Percentiles rank a stretch among this genome's conserved stretches.
These are phyloP conservation scores for Tetracentron sinense DNA, from an alignment of 164 flowering plant genomes.

Conservation along the genomic window DNA sequence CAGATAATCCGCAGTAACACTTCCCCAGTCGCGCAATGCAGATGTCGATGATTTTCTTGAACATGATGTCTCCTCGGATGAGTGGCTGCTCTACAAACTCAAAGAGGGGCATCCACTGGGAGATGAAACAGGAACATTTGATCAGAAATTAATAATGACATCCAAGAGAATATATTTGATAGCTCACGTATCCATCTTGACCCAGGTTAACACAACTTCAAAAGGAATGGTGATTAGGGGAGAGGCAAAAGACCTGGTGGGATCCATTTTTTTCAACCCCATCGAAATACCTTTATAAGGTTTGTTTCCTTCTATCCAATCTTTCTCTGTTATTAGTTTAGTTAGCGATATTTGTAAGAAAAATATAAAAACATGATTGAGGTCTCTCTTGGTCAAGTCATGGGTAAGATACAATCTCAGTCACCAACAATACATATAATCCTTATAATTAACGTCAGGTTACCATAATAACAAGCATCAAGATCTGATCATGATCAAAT, in stretches of 20 bases:
- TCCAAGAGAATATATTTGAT: not conserved
- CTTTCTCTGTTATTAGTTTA: too few relatives aligned
- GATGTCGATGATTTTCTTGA: constrained; percentile 67
- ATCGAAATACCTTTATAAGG: not conserved
- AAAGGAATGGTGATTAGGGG: not conserved
- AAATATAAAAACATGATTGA: not conserved
- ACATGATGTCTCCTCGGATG: constrained; percentile 61
- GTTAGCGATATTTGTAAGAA: too few relatives aligned
- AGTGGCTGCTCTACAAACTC: constrained; percentile 72
- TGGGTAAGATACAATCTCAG: not conserved
- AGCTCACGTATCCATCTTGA: not conserved
- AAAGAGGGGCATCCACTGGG: constrained; percentile 86
- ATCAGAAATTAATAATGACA: not conserved
- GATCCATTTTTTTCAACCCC: not conserved
- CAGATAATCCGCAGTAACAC: constrained; percentile 63
- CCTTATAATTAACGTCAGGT: too few relatives aligned
- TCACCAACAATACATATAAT: not conserved
- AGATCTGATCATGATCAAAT: not conserved
- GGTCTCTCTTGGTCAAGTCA: not conserved
- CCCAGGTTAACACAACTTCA: not conserved
- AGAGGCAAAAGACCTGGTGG: not conserved
- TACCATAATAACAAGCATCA: not conserved
- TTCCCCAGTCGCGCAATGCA: constrained; percentile 61
- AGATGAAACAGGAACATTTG: not conserved
- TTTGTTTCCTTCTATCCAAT: too few relatives aligned